A percentile compares a stretch with the other conserved stretches of the same genome.
Conservation (phyloP, 257 asterid species). For the Nicotiana sylvestris region DNA sequence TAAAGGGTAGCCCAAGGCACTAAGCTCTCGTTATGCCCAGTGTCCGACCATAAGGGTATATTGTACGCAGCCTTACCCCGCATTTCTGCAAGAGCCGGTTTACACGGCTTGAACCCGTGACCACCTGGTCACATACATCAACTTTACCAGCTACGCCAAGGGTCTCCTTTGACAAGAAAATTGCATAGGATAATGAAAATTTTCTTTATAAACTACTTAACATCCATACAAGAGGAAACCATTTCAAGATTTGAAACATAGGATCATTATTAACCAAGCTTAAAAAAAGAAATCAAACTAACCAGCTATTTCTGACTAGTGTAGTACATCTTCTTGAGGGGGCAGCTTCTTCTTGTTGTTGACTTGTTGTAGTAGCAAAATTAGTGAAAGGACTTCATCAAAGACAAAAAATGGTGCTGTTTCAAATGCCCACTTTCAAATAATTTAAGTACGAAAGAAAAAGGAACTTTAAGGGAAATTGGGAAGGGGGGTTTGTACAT, state of each 20-base stretch:
- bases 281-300: background rate
- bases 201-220: background rate
- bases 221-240: background rate
- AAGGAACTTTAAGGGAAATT: constrained; percentile 2
- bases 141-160: too few relatives aligned
- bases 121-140: too few relatives aligned
- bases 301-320: constrained; percentile 2
- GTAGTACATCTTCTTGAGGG: background rate
- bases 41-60: too few relatives aligned
- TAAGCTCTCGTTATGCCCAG: too few relatives aligned
- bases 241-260: background rate
- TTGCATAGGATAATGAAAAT: background rate
- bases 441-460: background rate
- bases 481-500: constrained; percentile 1
- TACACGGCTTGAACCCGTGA: too few relatives aligned
- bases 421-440: constrained; percentile 14
- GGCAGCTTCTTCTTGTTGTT: background rate
- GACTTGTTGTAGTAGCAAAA: background rate
- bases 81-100: too few relatives aligned
- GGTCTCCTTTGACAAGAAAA: background rate
- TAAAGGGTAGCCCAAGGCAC: too few relatives aligned
- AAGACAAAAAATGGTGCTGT: constrained; percentile 22
- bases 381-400: constrained; percentile 14
- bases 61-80: too few relatives aligned
- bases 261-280: background rate